Percentiles rank a stretch among this genome's conserved stretches.
Evolutionary conservation across 2,329 filamentous ascomycete species (phyloP).

Genomic region (Colletotrichum caudatum): DNA sequence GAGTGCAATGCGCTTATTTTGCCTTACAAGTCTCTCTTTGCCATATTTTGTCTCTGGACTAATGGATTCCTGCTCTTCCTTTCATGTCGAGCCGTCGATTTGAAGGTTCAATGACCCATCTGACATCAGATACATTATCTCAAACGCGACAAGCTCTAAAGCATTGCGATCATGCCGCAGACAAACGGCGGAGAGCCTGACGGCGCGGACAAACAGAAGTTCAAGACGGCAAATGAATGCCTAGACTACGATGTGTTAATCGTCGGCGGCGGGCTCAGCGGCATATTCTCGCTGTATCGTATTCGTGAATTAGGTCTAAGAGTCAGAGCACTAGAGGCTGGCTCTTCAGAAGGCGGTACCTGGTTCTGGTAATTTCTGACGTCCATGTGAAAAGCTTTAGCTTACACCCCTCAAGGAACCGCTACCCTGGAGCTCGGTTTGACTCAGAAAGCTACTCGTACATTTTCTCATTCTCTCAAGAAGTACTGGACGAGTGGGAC

Average conservation of each 20-base stretch:
- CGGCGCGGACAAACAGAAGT: neutral
- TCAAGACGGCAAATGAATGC: conserved; percentile 32
- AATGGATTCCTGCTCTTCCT: neutral
- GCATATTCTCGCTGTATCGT: conserved; percentile 56
- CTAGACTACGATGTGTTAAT: conserved; percentile 54
- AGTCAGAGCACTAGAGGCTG: conserved; percentile 55
- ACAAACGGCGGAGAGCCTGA: conserved; percentile 4
- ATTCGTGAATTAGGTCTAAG: conserved; percentile 54
- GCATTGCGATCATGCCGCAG: neutral
- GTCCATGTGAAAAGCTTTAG: neutral
- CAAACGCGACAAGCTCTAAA: neutral
- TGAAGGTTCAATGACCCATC: neutral
- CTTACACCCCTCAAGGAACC: conserved; percentile 46
- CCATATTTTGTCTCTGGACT: neutral
- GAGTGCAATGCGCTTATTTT: neutral
- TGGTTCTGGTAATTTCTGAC: conserved; percentile 54
- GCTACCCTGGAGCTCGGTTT: conserved; percentile 60
- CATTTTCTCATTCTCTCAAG: conserved; percentile 56
- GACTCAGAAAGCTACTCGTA: conserved; percentile 62
- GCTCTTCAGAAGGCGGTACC: conserved; percentile 57
- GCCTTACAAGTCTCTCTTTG: neutral
- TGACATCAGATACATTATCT: too few relatives aligned
- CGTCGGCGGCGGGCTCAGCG: conserved; percentile 55
- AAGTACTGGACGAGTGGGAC: conserved; percentile 56
- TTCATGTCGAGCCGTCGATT: too few relatives aligned